Evolutionary conservation across 2,329 filamentous ascomycete genomes (phyloP), one percentile per base, ranked within the genome.

Genomic region (Penicillium sp.): DNA sequence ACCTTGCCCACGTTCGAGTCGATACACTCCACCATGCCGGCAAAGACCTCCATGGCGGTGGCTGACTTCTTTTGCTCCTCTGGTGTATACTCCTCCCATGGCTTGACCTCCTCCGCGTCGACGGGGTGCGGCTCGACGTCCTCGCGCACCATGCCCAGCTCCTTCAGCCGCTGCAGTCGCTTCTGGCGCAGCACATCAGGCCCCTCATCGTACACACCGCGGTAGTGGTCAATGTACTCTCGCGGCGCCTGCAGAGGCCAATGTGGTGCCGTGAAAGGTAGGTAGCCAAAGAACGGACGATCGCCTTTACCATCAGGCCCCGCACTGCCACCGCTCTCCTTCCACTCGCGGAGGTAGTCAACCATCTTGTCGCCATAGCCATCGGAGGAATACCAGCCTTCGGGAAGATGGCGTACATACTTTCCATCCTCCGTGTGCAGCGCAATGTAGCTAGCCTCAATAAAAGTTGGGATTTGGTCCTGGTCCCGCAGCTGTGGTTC

Each of bases 311-410:
- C 51, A 14, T 51, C 47, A 0, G 47, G 47, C 3, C 51, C 49
- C 11, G 17, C 49, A 21, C 45, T 49, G 2, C 53, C 51, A 2
- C 53, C 43, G 52, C 62, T 44, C 56, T 64, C 53, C n/a, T 67
- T 71, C 62, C 76, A 71, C 33, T 76, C 72, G 23, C 67, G 60
- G 1, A 79, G 61, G 36, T 78, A 79, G 11, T 69, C 49, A 5
- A 78, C 50, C 67, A 80, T 71, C 47, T 73, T 75, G 47, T 74
- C 67, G 1, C 70, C 73, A 41, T 77, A 79, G 3, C 68, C 69
- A 43, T 79, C 65, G 1, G 74, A 75, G 2, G 74, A 77, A 56
- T 79, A 79, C 67, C 70, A 79, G 2, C 64, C 70, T 3, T 76
- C 71, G 0, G 73, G 73, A 1, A 77, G 59, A 23, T 72, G 65